These are phyloP conservation scores for Orobanche coerulescens DNA, from an alignment of 257 asterid species.

Conservation along the genomic window DNA sequence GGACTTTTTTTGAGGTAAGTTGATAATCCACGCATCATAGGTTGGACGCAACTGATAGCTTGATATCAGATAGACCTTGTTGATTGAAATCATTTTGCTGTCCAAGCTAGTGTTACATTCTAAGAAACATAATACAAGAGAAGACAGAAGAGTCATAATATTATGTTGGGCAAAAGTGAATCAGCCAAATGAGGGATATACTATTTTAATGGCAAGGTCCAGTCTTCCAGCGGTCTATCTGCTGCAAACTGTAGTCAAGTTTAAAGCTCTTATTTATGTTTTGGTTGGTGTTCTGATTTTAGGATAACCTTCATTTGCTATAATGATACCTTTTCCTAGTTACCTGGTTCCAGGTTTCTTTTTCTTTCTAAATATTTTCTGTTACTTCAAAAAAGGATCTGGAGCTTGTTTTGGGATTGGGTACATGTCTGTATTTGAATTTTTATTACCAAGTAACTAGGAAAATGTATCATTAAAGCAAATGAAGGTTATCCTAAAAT, in stretches of 20 bases:
- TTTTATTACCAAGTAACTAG: conserved; percentile 10
- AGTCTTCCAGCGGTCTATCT: background rate
- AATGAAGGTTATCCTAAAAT: background rate
- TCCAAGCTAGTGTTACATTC: conserved; percentile 6
- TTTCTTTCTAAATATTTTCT: background rate
- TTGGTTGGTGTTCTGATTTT: conserved; percentile 6
- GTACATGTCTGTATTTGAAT: no score
- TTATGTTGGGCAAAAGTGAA: conserved; percentile 1
- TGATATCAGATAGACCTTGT: conserved; percentile 14
- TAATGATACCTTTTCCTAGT: conserved; percentile 1
- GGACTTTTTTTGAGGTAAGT: conserved; percentile 82
- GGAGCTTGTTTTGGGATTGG: conserved; percentile 3
- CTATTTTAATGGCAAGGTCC: background rate
- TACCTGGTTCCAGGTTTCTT: conserved; percentile 1
- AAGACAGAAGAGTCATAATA: background rate
- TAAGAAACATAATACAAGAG: background rate
- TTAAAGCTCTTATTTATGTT: background rate
- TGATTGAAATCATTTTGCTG: background rate
- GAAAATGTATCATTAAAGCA: conserved; percentile 3
- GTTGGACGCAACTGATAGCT: conserved; percentile 15
- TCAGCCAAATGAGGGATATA: conserved; percentile 1
- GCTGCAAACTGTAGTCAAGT: conserved; percentile 2
- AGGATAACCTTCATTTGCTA: conserved; percentile 7
- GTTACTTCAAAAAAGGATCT: background rate
- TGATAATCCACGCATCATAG: conserved; percentile 12